A percentile compares a stretch with the other conserved stretches of the same genome.
Evolutionary conservation across 495 filamentous ascomycete species (phyloP).

Genomic region (Trichoderma virens): DNA sequence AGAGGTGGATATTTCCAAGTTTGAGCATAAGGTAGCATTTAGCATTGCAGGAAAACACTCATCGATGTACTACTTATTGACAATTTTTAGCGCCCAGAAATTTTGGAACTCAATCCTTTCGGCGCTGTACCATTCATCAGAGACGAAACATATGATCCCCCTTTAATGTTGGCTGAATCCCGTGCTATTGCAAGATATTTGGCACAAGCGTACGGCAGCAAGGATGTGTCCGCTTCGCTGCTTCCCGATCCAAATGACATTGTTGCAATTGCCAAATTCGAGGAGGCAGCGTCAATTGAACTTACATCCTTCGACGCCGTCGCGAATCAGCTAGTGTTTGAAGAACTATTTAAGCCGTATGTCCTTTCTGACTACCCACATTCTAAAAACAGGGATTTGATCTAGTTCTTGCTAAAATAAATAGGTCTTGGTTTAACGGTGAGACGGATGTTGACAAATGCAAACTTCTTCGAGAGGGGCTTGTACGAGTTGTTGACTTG

Average conservation of each 20-base stretch:
- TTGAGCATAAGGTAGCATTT: neutral
- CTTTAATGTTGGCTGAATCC: neutral
- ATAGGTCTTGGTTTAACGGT: neutral
- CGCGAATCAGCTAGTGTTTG: neutral
- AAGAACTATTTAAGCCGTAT: neutral
- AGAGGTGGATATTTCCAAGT: neutral
- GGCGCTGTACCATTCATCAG: neutral
- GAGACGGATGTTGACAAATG: neutral
- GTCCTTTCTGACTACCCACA: neutral
- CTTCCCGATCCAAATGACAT: neutral
- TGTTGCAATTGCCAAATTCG: neutral
- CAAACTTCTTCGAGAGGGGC: neutral
- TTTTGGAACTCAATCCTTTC: neutral
- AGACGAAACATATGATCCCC: neutral
- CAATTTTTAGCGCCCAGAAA: neutral
- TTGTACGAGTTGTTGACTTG: neutral
- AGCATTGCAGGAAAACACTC: neutral
- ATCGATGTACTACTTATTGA: neutral
- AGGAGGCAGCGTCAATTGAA: neutral
- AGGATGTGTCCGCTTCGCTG: neutral
- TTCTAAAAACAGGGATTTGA: no score
- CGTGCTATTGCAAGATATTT: neutral
- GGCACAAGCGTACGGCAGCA: neutral
- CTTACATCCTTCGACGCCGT: neutral
- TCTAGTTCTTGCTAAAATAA: neutral